Percentiles rank a stretch among this genome's conserved stretches.
Evolutionary conservation across 2,329 filamentous ascomycete genomes (phyloP).

Genomic region (Penicillium paneum): DNA sequence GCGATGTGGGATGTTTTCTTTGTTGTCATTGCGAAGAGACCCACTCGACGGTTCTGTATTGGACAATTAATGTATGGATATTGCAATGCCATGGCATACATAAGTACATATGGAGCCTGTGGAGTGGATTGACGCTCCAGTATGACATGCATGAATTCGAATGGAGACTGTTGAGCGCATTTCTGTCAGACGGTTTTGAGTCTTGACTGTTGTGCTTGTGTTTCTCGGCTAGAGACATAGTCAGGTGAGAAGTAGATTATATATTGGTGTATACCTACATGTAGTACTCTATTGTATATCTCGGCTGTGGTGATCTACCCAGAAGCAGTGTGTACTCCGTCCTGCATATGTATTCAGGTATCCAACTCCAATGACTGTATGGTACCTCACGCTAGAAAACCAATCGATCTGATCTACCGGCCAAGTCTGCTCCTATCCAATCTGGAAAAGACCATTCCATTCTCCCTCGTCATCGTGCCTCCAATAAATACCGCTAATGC

Average conservation of each 20-base stretch:
- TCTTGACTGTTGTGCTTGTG: slow-evolving; percentile 7
- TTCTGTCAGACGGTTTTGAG: slow-evolving; percentile 1
- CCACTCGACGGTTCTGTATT: background rate
- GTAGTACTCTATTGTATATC: background rate
- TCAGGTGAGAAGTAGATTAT: background rate
- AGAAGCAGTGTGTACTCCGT: background rate
- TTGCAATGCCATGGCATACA: background rate
- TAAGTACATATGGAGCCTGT: background rate
- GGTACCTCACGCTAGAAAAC: slow-evolving; percentile 5
- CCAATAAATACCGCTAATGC: slow-evolving; percentile 23
- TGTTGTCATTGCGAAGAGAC: background rate
- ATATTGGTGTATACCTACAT: too few species aligned
- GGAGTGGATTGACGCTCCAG: slow-evolving; percentile 8
- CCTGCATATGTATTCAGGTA: background rate
- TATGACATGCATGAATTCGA: slow-evolving; percentile 25
- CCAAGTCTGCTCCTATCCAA: slow-evolving; percentile 10
- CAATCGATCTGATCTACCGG: slow-evolving; percentile 9
- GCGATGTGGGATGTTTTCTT: slow-evolving; percentile 3
- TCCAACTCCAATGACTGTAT: background rate
- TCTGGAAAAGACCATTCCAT: background rate
- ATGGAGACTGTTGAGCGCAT: slow-evolving; percentile 9
- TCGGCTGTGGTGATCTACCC: background rate
- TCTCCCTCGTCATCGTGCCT: slow-evolving; percentile 1
- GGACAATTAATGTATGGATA: background rate
- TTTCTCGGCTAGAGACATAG: slow-evolving; percentile 4